Evolutionary conservation across 768 basidiomycete species (phyloP), one percentile per base, ranked within the genome.

Genomic region (Aureoboletus auriporus): DNA sequence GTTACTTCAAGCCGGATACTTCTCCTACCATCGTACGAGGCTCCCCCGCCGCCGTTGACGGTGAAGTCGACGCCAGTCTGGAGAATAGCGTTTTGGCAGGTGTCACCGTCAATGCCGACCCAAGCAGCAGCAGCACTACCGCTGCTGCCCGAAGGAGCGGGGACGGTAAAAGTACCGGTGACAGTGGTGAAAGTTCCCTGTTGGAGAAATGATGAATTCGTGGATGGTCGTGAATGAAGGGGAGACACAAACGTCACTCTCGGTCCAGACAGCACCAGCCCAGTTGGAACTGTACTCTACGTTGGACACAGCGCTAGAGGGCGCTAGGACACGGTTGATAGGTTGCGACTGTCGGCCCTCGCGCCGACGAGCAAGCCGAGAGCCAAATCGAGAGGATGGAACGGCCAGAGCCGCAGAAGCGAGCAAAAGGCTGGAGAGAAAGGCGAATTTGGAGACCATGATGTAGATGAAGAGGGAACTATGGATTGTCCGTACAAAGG

Each of bases 71-170:
- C 12, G 28, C 59, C 59, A 8, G 57, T 52, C 46, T 62, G 57
- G 42, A 61, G 54, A 41, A 59, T 55, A 12, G 52, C 52, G 8
- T 11, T 51, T 6, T 1, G 5, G 33, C 54, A 52, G 11, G 39
- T 47, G 35, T 56, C 50, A 46, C 57, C 54, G 7, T 62, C 60
- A n/a, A 62, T 60, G 28, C 60, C 60, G 28, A 62, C 55, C 58
- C 61, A 62, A 27, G 58, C 58, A 44, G 51, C 47, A 20, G 58
- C 53, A 28, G 51, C 53, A 10, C 17, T 20, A 31, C 36, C n/a
- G 8, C 49, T 50, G 1, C 5, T 35, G 7, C 61, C 58, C 1
- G 44, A 39, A 13, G 47, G 55, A 16, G 45, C 41, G 14, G 61
- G 61, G n/a, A 50, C 47, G 12, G 55, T 62, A 28, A 63, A 53